Base-by-base conservation (phyloP, 2,329 filamentous ascomycete genomes). In the Xylariaceae sp. region DNA sequence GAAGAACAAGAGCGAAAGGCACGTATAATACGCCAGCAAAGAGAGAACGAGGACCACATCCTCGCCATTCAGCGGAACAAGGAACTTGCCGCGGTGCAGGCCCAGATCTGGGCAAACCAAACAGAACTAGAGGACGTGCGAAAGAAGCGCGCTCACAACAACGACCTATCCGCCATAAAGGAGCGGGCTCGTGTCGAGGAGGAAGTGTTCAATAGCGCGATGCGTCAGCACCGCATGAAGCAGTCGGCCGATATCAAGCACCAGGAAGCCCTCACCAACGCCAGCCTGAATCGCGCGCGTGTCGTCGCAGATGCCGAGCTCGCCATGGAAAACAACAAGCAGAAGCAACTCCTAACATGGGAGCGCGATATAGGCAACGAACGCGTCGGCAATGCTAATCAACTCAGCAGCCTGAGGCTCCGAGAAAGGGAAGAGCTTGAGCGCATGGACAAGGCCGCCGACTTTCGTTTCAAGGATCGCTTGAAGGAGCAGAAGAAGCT, bases 381-480 rank as follows among this genome's bases (percentile, higher is more conserved):
- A 67, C 72, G 76, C 32, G 73, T 81, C 10, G 75, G 75, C 23
- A 78, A 80, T 43, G 80, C 77, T n/a, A 74, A 74, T 57, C 77
- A 81, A 52, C 68, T 84, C 40, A 81, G 78, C 53, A 75, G 73
- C 14, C 72, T 85, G 20, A 70, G 78, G 9, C 67, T 83, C 19
- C 71, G 75, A 46, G 82, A 85, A 68, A 67, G 82, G 10, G 77
- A 81, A 65, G 79, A 81, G 61, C 54, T 82, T 1, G 81, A 83
- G 52, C 66, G 71, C 10, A 65, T 83, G 16, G 81, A 85, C 50
- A 67, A 71, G 20, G 73, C 70, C 10, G 75, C 78, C 12, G 80
- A 83, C 37, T 68, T 71, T 29, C 70, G 82, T 20, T 71, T 81
- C 45, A 73, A 74, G 59, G 73, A 67, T 32, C 67, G 81, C 16